A percentile compares a stretch with the other conserved stretches of the same genome.
phyloP scores from a whole-genome alignment of 2,329 filamentous ascomycete species.

The Ophiostoma perfectum region DNA sequence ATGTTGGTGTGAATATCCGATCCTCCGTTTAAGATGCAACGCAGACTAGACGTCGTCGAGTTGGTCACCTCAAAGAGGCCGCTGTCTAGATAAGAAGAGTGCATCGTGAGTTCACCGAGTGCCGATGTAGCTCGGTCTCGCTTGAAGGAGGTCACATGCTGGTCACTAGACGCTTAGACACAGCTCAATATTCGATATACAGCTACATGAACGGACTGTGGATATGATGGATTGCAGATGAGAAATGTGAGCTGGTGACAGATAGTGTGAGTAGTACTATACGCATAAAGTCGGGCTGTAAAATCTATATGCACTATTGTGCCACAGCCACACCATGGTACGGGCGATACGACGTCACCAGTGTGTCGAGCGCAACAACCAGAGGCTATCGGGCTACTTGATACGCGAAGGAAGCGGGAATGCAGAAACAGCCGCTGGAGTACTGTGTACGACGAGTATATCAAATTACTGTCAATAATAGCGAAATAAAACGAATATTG shows the following conservation, averaged over 20 bases:
- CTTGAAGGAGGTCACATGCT: background rate
- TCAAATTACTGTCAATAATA: too few species aligned
- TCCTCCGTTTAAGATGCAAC: too few species aligned
- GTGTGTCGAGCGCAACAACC: background rate
- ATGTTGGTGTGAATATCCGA: background rate
- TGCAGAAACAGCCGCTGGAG: background rate
- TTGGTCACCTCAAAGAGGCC: too few species aligned
- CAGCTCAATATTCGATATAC: background rate
- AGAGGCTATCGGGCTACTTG: background rate
- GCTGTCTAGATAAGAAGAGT: too few species aligned
- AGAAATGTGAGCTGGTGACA: too few species aligned
- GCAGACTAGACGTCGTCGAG: too few species aligned
- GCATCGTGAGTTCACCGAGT: background rate
- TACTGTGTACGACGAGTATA: too few species aligned
- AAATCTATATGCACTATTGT: background rate
- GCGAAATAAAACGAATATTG: too few species aligned
- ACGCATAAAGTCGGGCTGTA: background rate
- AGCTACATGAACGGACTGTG: background rate
- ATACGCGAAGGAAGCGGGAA: background rate
- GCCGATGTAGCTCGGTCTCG: background rate
- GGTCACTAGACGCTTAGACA: background rate
- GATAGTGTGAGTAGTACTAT: background rate
- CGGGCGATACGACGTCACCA: background rate
- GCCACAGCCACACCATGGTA: background rate
- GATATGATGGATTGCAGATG: background rate